phyloP scores from a whole-genome alignment of 176 grass and related monocot genomes.

The Musa troglodytarum region DNA sequence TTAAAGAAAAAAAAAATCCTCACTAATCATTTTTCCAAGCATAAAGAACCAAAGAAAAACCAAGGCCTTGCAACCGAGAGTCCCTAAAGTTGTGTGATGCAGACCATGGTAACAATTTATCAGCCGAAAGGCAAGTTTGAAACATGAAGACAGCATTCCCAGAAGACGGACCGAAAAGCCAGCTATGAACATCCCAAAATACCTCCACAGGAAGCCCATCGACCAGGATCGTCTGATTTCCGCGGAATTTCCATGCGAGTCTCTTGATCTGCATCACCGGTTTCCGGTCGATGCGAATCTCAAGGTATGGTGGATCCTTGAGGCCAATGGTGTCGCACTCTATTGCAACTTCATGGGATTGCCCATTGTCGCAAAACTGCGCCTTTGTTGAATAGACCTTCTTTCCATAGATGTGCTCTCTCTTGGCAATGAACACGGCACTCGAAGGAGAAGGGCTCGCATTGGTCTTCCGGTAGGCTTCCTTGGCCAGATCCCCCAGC shows the following conservation, averaged over 20 bases:
- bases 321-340: constrained; percentile 33
- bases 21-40: constrained; percentile 31
- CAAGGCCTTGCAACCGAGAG: constrained; percentile 21
- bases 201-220: too few species aligned
- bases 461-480: too few species aligned
- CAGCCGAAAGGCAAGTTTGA: not conserved
- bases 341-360: constrained; percentile 35
- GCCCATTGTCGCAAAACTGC: constrained; percentile 31
- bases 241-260: not conserved
- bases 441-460: too few species aligned
- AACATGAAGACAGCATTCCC: constrained; percentile 45
- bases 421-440: too few species aligned
- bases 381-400: constrained; percentile 37
- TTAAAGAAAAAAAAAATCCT: too few species aligned
- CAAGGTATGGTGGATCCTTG: constrained; percentile 49
- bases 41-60: constrained; percentile 46
- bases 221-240: too few species aligned
- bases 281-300: constrained; percentile 54
- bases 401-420: constrained; percentile 32
- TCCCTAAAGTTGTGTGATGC: constrained; percentile 30
- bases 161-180: constrained; percentile 34
- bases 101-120: constrained; percentile 24
- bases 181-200: constrained; percentile 22
- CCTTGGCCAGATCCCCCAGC: constrained; percentile 26
- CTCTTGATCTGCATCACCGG: constrained; percentile 42